phyloP scores from a whole-genome alignment of 768 basidiomycete genomes.

The Crucibulum laeve region DNA sequence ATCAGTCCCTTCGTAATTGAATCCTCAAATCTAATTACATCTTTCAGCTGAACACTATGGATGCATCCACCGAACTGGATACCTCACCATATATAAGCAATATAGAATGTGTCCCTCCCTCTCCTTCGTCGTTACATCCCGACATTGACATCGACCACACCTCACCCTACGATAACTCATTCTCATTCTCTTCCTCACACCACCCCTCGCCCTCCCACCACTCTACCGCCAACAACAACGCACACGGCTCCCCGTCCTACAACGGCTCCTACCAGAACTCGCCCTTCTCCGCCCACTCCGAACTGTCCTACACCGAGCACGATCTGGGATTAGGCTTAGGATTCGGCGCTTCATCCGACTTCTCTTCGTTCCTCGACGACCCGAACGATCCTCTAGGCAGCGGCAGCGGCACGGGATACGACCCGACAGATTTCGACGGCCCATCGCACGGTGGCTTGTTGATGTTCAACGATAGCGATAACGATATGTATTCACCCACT shows the following conservation, averaged over 20 bases:
- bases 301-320: constrained; percentile 53
- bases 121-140: constrained; percentile 11
- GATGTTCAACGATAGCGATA: constrained; percentile 54
- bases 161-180: constrained; percentile 12
- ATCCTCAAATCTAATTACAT: constrained; percentile 1
- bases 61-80: constrained; percentile 9
- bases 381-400: no score
- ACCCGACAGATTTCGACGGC: constrained; percentile 69
- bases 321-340: no score
- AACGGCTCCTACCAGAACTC: constrained; percentile 62
- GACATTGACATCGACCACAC: constrained; percentile 16
- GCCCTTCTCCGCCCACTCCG: constrained; percentile 64
- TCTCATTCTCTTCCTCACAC: constrained; percentile 7
- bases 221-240: not conserved
- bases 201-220: constrained; percentile 14
- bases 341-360: no score
- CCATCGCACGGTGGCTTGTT: constrained; percentile 46
- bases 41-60: constrained; percentile 10
- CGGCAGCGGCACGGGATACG: constrained; percentile 49
- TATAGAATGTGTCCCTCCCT: constrained; percentile 17
- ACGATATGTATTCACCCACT: constrained; percentile 25
- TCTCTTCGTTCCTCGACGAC: constrained; percentile 47
- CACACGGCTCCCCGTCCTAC: constrained; percentile 14
- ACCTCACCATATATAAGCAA: constrained; percentile 22
- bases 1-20: not conserved